Percentiles rank a stretch among this genome's conserved stretches.
Conservation (phyloP, 1,284 basidiomycete genomes). For the Puccinia hordei region DNA sequence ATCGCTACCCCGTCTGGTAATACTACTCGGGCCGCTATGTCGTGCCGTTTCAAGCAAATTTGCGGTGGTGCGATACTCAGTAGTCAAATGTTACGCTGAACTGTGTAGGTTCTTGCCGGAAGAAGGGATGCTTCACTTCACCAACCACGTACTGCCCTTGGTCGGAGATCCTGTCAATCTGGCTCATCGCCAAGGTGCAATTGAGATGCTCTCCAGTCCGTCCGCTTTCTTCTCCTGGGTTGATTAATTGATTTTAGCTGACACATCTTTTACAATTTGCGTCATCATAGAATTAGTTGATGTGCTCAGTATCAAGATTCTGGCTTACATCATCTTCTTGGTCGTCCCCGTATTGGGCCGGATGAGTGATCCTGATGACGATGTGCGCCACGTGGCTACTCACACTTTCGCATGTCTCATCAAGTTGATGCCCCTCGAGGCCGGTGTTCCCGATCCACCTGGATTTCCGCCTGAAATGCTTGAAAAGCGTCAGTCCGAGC, state of each 20-base stretch:
- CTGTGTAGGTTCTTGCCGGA: conserved; percentile 82
- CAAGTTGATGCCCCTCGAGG: conserved; percentile 98
- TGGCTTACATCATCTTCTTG: conserved; percentile 96
- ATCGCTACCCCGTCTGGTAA: conserved; percentile 70
- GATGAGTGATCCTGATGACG: conserved; percentile 93
- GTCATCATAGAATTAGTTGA: conserved; percentile 76
- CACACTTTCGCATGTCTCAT: conserved; percentile 97
- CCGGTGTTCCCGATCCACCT: conserved; percentile 89
- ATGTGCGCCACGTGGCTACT: conserved; percentile 86
- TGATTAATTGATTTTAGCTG: not conserved
- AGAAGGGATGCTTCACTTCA: conserved; percentile 82
- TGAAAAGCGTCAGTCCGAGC: conserved; percentile 80
- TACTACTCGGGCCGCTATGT: conserved; percentile 75
- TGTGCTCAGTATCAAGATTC: conserved; percentile 84
- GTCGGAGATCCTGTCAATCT: conserved; percentile 78
- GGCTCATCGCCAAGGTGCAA: conserved; percentile 81
- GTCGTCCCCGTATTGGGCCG: conserved; percentile 93
- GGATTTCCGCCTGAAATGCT: conserved; percentile 89
- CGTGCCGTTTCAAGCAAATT: conserved; percentile 77
- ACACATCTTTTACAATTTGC: not conserved
- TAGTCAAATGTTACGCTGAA: conserved; percentile 81
- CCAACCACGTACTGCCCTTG: conserved; percentile 81
- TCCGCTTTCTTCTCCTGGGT: conserved; percentile 53
- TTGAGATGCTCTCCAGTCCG: conserved; percentile 87
- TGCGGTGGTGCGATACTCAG: conserved; percentile 84